Base-by-base conservation (phyloP, 805 yeast species). In the Starmerella vaccinii region DNA sequence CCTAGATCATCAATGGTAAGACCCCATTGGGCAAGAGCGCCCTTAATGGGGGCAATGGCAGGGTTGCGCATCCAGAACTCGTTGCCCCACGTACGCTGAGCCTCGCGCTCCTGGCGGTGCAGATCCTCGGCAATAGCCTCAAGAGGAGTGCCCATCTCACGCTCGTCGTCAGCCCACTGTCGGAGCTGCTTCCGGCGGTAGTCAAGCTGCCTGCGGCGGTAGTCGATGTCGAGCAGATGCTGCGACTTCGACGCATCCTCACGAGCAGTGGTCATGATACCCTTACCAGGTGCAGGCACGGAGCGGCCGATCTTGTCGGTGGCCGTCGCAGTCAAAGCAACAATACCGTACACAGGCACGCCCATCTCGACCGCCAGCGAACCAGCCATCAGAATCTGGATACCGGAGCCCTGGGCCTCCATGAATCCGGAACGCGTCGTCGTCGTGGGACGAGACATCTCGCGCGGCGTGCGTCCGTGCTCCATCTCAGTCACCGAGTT, bases 381-480 rank as follows among this genome's bases (percentile, higher is more conserved):
- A 49, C 97, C 98, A 59, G 81, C 78, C 99, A 92, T 92, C 58
- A 92, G 78, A 58, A 92, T 82, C 76, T 92, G 97, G 61, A 86
- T 84, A 80, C 99, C 99, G 49, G 97, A 80, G 76, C 99, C 99
- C 73, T 92, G 99, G 37, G 98, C 82, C 76, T 92, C 99, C 97
- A 92, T 92, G 76, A 92, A 92, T 62, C 99, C 99, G 61, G 82
- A 77, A 77, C 99, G 85, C 43, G 95, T 75, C 38, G 97, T 83
- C 48, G 99, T 89, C 49, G 97, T 78, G 51, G 99, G 99, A 73
- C 99, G 84, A 24, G 97, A 90, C 97, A 92, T 92, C 71, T 92
- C 98, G 52, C 82, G 76, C 60, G 99, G 97, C 47, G 97, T 86
- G 75, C 99, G 86, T 58, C 99, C 99, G 59, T 86, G 92, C 46